Evolutionary conservation across 208 protist species (phyloP), one percentile per base, ranked within the genome.

Genomic region (Trypanosoma grayi): DNA sequence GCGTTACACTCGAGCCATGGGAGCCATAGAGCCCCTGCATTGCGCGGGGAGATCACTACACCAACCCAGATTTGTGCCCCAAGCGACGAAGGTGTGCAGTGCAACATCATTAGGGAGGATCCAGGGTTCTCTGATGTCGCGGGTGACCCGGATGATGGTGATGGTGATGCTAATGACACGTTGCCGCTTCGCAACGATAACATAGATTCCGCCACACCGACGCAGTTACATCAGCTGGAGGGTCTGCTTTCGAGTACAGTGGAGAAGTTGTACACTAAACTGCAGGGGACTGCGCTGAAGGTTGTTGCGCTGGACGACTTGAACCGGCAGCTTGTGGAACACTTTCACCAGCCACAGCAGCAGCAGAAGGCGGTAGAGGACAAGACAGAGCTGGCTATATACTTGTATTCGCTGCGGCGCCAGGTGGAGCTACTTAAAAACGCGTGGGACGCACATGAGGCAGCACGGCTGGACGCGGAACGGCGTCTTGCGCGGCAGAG

Each of bases 301-400:
- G 66, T 73, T 16, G 66, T 76, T 39, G 73, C 77, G 2, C 45
- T 88, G 9, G 85, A 92, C 56, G 71, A 81, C 31, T 58, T 86
- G n/a, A 66, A 73, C 2, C 79, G 83, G 36, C 79, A 86, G 44
- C 60, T 92, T 16, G 45, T 61, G 24, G 77, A 84, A 37, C 33
- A 36, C 2, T 60, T 66, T 37, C 20, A 24, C 28, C 46, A 61
- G 58, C 16, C 41, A 36, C 39, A 55, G 37, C 31, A 56, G 53
- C 14, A 31, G 40, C 0, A 39, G 27, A 6, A 2, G 7, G 59
- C 75, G n/a, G 58, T 54, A 0, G 53, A 77, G 20, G 69, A 74
- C 27, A 73, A 58, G 47, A 66, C 70, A 24, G 85, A 92, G 53
- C 64, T 92, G 10, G 77, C 79, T 11, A 60, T 87, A 33, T 59